A percentile compares a stretch with the other conserved stretches of the same genome.
phyloP scores from a whole-genome alignment of 2,329 filamentous ascomycete genomes.

The Pestalotiopsis sp. region DNA sequence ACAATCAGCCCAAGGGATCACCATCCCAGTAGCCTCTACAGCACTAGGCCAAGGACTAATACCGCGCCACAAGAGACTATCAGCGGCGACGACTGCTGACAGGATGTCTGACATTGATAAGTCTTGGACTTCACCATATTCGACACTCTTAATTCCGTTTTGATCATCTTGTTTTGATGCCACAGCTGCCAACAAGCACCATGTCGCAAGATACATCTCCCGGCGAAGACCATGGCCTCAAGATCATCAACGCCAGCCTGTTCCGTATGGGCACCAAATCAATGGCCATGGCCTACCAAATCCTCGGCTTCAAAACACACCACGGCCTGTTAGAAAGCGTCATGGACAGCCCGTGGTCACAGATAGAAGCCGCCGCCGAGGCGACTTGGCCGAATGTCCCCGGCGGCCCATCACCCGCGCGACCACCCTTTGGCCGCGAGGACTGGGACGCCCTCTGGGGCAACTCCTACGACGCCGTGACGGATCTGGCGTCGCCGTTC shows the following conservation, averaged over 20 bases:
- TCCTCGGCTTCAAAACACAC: constrained; percentile 16
- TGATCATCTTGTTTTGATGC: too few species aligned
- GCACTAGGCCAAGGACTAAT: not conserved
- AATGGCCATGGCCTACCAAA: constrained; percentile 13
- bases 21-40: not conserved
- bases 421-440: not conserved
- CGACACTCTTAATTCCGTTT: too few species aligned
- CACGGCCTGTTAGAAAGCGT: constrained; percentile 5
- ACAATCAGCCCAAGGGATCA: not conserved
- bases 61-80: not conserved
- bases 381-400: not conserved
- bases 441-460: constrained; percentile 1
- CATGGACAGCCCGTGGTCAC: constrained; percentile 3
- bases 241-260: constrained; percentile 14
- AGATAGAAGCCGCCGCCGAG: constrained; percentile 1
- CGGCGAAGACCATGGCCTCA: not conserved
- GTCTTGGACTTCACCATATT: too few species aligned
- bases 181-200: not conserved
- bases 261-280: constrained; percentile 16
- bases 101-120: not conserved
- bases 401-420: not conserved
- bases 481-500: constrained; percentile 23
- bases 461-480: constrained; percentile 20
- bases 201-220: not conserved
- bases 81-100: not conserved